Percentiles rank a stretch among this genome's conserved stretches.
phyloP scores from a whole-genome alignment of 805 yeast species.

The Monosporozyma siamensis region DNA sequence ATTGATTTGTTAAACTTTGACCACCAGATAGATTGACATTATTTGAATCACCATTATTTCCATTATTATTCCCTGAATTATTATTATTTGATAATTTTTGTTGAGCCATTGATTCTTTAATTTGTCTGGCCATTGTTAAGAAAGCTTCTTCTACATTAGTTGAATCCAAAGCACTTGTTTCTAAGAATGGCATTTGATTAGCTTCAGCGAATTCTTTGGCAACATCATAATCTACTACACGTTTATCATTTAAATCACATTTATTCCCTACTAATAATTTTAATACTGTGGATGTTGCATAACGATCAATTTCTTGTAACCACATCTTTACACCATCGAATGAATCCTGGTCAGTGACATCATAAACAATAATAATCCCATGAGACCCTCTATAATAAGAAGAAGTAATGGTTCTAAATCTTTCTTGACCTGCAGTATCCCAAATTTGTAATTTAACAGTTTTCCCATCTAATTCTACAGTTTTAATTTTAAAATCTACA shows the following conservation, averaged over 20 bases:
- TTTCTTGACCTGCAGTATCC: constrained; percentile 99
- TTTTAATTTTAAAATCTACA: constrained; percentile 85
- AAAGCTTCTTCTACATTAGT: constrained; percentile 98
- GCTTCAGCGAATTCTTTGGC: constrained; percentile 98
- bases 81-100: constrained; percentile 33
- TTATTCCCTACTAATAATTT: constrained; percentile 93
- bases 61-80: constrained; percentile 5
- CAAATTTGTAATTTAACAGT: constrained; percentile 95
- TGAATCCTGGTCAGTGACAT: constrained; percentile 93
- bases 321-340: constrained; percentile 96
- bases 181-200: constrained; percentile 81
- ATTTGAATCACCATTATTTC: constrained; percentile 38
- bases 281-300: constrained; percentile 96
- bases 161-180: constrained; percentile 89
- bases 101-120: constrained; percentile 88
- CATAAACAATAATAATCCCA: constrained; percentile 95
- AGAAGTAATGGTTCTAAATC: constrained; percentile 95
- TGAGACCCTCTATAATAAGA: constrained; percentile 98
- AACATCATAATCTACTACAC: constrained; percentile 89
- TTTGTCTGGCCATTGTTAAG: constrained; percentile 97
- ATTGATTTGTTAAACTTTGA: constrained; percentile 41
- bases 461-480: constrained; percentile 91
- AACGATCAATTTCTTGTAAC: constrained; percentile 97
- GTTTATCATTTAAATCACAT: constrained; percentile 87
- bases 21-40: constrained; percentile 73